A percentile compares a stretch with the other conserved stretches of the same genome.
Conservation (phyloP, 2,329 filamentous ascomycete genomes). For the Fonsecaea pugnacius region DNA sequence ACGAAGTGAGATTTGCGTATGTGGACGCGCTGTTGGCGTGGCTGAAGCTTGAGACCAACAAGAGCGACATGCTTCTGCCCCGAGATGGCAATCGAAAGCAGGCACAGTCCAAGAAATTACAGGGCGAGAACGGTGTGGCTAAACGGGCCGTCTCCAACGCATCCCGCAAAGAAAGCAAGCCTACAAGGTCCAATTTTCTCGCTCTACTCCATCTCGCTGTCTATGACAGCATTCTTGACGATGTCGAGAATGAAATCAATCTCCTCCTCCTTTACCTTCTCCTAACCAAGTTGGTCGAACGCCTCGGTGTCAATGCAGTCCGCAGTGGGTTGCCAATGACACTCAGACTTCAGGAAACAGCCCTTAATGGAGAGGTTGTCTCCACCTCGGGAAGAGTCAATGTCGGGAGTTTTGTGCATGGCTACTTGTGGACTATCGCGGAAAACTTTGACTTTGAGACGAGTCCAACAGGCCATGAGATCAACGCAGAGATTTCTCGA, state of each 20-base stretch:
- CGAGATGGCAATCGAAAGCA: conserved; percentile 59
- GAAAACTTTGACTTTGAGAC: conserved; percentile 78
- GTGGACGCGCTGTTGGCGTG: conserved; percentile 81
- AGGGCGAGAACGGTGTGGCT: conserved; percentile 47
- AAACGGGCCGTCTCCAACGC: conserved; percentile 72
- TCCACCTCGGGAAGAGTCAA: conserved; percentile 72
- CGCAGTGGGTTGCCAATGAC: conserved; percentile 85
- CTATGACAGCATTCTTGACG: conserved; percentile 85
- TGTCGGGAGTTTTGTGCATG: conserved; percentile 81
- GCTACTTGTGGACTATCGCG: conserved; percentile 81
- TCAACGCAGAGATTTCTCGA: conserved; percentile 75
- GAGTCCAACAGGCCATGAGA: conserved; percentile 69
- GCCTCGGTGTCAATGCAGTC: conserved; percentile 80
- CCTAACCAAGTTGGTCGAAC: conserved; percentile 72
- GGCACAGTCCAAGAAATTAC: conserved; percentile 52
- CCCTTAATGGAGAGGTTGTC: conserved; percentile 55
- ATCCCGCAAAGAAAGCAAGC: conserved; percentile 64
- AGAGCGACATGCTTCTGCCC: conserved; percentile 64
- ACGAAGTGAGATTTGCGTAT: conserved; percentile 80
- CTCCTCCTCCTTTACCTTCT: conserved; percentile 77
- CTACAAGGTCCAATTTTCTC: conserved; percentile 71
- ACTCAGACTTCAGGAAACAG: conserved; percentile 83
- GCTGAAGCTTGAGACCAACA: conserved; percentile 78
- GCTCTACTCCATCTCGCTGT: conserved; percentile 81
- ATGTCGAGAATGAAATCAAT: conserved; percentile 72